Evolutionary conservation across 176 grass and related monocot species (phyloP).

Genomic region (Oryza glumipatula): DNA sequence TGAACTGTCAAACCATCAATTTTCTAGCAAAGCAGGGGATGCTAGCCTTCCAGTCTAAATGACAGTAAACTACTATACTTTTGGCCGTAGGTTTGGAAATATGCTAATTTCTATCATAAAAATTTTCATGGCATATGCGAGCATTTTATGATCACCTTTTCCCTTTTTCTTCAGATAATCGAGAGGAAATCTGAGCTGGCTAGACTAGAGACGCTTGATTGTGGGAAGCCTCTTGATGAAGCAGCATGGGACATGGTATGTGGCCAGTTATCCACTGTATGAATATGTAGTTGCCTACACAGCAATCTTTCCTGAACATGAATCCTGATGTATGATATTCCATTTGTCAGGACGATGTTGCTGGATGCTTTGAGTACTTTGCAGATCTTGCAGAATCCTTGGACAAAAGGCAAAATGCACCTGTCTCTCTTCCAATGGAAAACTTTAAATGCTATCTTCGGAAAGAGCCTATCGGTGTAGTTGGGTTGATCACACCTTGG

Average conservation of each 20-base stretch:
- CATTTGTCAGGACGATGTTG: constrained; percentile 89
- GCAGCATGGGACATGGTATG: constrained; percentile 93
- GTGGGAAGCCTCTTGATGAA: constrained; percentile 98
- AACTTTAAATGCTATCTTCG: constrained; percentile 84
- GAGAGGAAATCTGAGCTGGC: constrained; percentile 86
- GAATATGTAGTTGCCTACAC: background rate
- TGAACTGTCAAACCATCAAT: background rate
- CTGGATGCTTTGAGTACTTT: constrained; percentile 95
- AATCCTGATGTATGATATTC: constrained; percentile 28
- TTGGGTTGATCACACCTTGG: constrained; percentile 96
- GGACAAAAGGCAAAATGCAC: constrained; percentile 84
- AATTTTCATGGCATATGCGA: background rate
- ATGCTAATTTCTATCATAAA: background rate
- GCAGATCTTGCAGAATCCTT: constrained; percentile 80
- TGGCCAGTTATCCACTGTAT: constrained; percentile 2
- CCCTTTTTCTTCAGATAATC: constrained; percentile 50
- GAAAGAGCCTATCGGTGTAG: constrained; percentile 94
- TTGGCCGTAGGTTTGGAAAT: background rate
- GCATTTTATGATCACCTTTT: background rate
- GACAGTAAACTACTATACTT: background rate
- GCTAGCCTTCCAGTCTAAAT: background rate
- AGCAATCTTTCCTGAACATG: background rate
- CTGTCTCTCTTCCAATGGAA: constrained; percentile 80
- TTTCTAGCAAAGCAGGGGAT: background rate
- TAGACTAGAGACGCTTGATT: constrained; percentile 82